Evolutionary conservation across 2,329 filamentous ascomycete genomes (phyloP), one percentile per base, ranked within the genome.

Genomic region (Cryphonectria nitschkei): DNA sequence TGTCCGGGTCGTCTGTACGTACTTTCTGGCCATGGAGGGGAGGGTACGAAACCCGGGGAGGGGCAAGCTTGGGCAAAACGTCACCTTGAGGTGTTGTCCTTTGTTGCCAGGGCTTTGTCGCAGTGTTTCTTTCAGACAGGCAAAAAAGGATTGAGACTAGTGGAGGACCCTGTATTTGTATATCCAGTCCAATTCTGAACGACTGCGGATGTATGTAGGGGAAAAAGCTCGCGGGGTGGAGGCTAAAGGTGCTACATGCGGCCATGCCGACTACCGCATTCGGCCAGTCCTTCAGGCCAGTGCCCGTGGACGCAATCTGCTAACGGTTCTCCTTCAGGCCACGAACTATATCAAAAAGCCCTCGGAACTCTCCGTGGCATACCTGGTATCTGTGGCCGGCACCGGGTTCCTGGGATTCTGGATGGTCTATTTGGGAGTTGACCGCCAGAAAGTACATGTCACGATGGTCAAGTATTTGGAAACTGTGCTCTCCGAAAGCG

Each of bases 91-190:
- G 19, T 69, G 69, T 46, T 50, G 46, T 50, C 46, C 71, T 73
- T 73, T 73, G 71, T 73, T 69, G 63, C 65, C 69, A 63, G 66
- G 63, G 67, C 67, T 69, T 67, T 71, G 41, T 54, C 60, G 68
- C 22, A 32, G 5, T 14, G 52, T n/a, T 50, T 39, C 68, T 65
- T 46, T 65, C 46, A 70, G 50, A 63, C 69, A 52, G 22, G 64
- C 58, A 70, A 39, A 39, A 61, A 72, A 54, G 65, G 68, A 58
- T 43, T 29, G 52, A 62, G 52, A 41, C 56, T 39, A 60, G 60
- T 41, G 54, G 68, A 62, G 72, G 62, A 67, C 65, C 50, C 61
- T 72, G 69, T 74, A 73, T 74, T 74, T 74, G 73, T 74, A 74
- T 70, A 60, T 67, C 41, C 69, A 62, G 43, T 8, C 50, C 65